Base-by-base conservation (phyloP, 139 green algal species). In the Monoraphidium neglectum region DNA sequence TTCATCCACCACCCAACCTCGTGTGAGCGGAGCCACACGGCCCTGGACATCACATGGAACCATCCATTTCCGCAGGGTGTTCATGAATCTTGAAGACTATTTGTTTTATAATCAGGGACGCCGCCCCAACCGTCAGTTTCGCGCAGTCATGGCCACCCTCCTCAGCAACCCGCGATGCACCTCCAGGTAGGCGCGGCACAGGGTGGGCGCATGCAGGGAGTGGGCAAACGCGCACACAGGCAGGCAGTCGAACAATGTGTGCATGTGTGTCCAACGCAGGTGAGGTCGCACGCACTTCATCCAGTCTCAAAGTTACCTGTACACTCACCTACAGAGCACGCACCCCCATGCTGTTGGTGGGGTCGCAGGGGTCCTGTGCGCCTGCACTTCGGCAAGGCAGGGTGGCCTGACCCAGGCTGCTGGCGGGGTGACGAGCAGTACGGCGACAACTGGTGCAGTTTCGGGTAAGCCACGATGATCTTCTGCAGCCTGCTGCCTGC, bases 331-430 rank as follows among this genome's bases (percentile, higher is more conserved):
- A 18, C 13, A 83, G 3, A 72, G 81, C 36, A 93, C 87, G 65
- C 57, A 73, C 26, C 89, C 75, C 0, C 60, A 21, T 74, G 67
- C 21, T 74, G 12, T 15, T n/a, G 37, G 37, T 57, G 30, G 23
- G 36, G 37, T 32, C 43, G 24, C 63, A 74, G 74, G 51, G 75
- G 65, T 4, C 65, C 59, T 26, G 26, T 37, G 15, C 85, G 94
- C 0, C 54, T 96, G 67, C 94, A 98, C 78, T 97, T 86, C 84
- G 90, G 91, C 74, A 95, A 95, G 71, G 83, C 88, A 36, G 84
- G 84, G 21, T 90, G 76, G 82, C 86, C 84, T 1, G 84, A 91
- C 35, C 12, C 43, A 2, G 84, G 87, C 30, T 91, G 87, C 82
- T 91, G 74, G 74, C 74, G 74, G 26, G 87, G 87, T 5, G 87